Percentiles rank a stretch among this genome's conserved stretches.
phyloP scores from a whole-genome alignment of 2,329 filamentous ascomycete genomes.

The Ophiosphaerella herpotricha region DNA sequence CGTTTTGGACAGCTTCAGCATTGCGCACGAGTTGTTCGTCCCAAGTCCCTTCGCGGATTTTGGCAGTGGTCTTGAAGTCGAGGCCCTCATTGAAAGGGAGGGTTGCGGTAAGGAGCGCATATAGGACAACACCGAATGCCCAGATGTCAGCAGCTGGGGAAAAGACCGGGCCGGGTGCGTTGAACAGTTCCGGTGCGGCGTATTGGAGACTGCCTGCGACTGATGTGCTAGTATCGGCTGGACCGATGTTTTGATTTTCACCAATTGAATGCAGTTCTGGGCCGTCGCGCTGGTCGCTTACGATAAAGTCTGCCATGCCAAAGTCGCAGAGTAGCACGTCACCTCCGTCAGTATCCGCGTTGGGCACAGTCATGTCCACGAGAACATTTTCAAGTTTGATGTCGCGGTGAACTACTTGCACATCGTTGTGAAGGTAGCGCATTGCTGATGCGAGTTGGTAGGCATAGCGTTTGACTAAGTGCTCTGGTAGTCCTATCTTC shows the following conservation, averaged over 20 bases:
- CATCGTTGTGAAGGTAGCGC: slow-evolving; percentile 70
- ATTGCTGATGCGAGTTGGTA: slow-evolving; percentile 68
- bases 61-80: slow-evolving; percentile 61
- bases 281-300: slow-evolving; percentile 57
- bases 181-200: slow-evolving; percentile 56
- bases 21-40: slow-evolving; percentile 56
- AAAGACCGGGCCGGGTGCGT: slow-evolving; percentile 47
- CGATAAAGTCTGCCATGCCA: slow-evolving; percentile 70
- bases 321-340: slow-evolving; percentile 69
- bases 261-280: slow-evolving; percentile 55
- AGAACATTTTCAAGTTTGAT: slow-evolving; percentile 73
- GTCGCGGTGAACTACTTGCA: slow-evolving; percentile 68
- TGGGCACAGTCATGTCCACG: slow-evolving; percentile 58
- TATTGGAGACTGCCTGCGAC: slow-evolving; percentile 65
- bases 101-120: slow-evolving; percentile 63
- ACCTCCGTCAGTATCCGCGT: slow-evolving; percentile 56
- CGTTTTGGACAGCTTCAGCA: slow-evolving; percentile 45
- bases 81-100: slow-evolving; percentile 67
- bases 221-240: slow-evolving; percentile 60
- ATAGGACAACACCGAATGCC: slow-evolving; percentile 69
- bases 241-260: slow-evolving; percentile 54
- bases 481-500: slow-evolving; percentile 52
- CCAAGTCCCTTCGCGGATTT: slow-evolving; percentile 66
- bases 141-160: slow-evolving; percentile 67
- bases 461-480: slow-evolving; percentile 62